Conservation (phyloP, 2,329 filamentous ascomycete genomes). For the Trichophyton benhamiae region DNA sequence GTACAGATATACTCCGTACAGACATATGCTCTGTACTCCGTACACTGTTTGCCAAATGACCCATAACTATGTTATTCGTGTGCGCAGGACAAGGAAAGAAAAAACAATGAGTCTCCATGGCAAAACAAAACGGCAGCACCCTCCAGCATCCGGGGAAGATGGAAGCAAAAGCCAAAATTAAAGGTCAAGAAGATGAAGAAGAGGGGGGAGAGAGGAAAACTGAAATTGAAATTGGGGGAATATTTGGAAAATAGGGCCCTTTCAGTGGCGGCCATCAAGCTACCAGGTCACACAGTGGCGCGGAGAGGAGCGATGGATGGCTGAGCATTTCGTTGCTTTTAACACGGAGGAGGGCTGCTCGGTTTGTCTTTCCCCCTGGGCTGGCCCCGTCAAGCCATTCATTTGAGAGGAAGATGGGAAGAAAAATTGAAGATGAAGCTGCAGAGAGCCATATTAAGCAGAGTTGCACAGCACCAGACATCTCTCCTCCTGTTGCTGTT, state of each 20-base stretch:
- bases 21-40: too few species aligned
- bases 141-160: neutral
- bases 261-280: neutral
- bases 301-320: neutral
- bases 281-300: conserved; percentile 2
- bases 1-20: neutral
- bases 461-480: neutral
- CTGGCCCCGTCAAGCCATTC: neutral
- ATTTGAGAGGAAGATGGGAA: too few species aligned
- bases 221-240: too few species aligned
- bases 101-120: neutral
- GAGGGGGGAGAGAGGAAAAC: too few species aligned
- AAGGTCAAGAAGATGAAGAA: neutral
- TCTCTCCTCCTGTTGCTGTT: neutral
- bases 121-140: neutral
- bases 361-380: neutral
- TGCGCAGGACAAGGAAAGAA: too few species aligned
- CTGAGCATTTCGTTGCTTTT: neutral
- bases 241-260: neutral
- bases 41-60: too few species aligned
- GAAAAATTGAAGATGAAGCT: neutral
- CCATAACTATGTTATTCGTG: too few species aligned
- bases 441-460: neutral
- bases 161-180: neutral
- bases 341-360: neutral